phyloP scores from a whole-genome alignment of 2,329 filamentous ascomycete species.

The Trichoderma endophyticum region DNA sequence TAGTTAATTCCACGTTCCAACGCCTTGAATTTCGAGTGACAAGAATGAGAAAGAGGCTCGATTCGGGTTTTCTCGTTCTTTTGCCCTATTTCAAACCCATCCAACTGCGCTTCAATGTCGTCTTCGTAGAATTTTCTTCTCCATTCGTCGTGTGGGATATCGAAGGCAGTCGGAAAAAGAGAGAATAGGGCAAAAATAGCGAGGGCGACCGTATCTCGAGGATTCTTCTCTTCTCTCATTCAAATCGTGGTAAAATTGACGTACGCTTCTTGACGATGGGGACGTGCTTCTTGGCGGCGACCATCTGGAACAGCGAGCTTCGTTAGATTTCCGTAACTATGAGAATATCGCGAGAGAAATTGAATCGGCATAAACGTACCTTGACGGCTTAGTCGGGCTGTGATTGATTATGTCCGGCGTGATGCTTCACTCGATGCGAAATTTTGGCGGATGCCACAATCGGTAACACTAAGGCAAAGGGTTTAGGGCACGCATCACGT shows the following conservation, averaged over 20 bases:
- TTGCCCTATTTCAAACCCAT: not conserved
- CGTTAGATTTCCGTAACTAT: constrained; percentile 24
- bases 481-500: constrained; percentile 37
- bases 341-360: not conserved
- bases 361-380: constrained; percentile 29
- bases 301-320: constrained; percentile 65
- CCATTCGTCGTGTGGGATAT: not conserved
- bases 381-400: constrained; percentile 40
- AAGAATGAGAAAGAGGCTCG: not conserved
- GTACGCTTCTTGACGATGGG: constrained; percentile 99
- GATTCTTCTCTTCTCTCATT: not conserved
- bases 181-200: not conserved
- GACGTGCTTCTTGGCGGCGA: constrained; percentile 98
- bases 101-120: constrained; percentile 13
- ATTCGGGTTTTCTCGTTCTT: not conserved
- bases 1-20: constrained; percentile 37
- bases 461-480: constrained; percentile 29
- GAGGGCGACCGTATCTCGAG: not conserved
- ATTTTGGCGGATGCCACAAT: constrained; percentile 36
- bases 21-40: not conserved
- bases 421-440: constrained; percentile 34
- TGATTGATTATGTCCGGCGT: constrained; percentile 35
- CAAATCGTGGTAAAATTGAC: constrained; percentile 41
- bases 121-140: not conserved
- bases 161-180: constrained; percentile 6